These are phyloP conservation scores for Penicillium bovifimosum DNA, from an alignment of 495 filamentous ascomycete species.

Conservation along the genomic window DNA sequence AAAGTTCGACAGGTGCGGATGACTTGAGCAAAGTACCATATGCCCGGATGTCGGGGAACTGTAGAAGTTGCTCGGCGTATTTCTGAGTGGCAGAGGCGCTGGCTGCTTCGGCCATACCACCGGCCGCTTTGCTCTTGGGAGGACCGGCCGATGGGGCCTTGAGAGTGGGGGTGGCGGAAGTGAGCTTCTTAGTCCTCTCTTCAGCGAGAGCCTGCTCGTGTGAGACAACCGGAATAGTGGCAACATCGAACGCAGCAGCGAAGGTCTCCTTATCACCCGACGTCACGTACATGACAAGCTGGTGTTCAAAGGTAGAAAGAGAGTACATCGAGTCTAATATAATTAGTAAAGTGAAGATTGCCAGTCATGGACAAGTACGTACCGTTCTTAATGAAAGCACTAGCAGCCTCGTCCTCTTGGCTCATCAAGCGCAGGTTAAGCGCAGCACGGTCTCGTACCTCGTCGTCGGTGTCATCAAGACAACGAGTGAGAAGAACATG, in stretches of 20 bases:
- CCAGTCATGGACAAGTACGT: constrained; percentile 19
- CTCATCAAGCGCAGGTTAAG: constrained; percentile 85
- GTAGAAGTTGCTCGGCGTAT: constrained; percentile 78
- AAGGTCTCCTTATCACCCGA: constrained; percentile 83
- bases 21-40: constrained; percentile 91
- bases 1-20: constrained; percentile 78
- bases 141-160: constrained; percentile 84
- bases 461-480: constrained; percentile 94
- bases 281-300: constrained; percentile 96
- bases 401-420: constrained; percentile 77
- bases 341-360: constrained; percentile 15
- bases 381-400: constrained; percentile 89
- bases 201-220: constrained; percentile 96
- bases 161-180: constrained; percentile 84
- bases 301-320: constrained; percentile 92
- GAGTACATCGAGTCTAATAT: constrained; percentile 65
- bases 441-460: constrained; percentile 93
- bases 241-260: constrained; percentile 79
- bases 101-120: constrained; percentile 63
- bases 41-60: constrained; percentile 81
- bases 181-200: constrained; percentile 93
- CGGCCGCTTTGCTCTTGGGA: constrained; percentile 62
- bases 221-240: constrained; percentile 86
- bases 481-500: constrained; percentile 88
- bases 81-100: constrained; percentile 76